These are phyloP conservation scores for Aspergillus sp. DNA, from an alignment of 2,329 filamentous ascomycete species.

Conservation along the genomic window DNA sequence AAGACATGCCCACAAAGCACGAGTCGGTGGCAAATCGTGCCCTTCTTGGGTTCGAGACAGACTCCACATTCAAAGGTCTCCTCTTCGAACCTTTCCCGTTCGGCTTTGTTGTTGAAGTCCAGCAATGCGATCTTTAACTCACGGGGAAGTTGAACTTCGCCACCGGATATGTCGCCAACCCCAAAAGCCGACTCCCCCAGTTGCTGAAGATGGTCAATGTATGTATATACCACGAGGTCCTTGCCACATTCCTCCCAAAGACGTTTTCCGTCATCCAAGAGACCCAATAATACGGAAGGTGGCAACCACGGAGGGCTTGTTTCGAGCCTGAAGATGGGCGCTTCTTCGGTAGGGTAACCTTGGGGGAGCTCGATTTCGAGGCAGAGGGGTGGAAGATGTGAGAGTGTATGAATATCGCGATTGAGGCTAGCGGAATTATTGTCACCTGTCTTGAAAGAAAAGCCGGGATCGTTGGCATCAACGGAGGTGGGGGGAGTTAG, in stretches of 20 bases:
- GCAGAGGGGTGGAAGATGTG: slow-evolving; percentile 59
- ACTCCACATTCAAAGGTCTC: slow-evolving; percentile 87
- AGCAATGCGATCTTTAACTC: slow-evolving; percentile 68
- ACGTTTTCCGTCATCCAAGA: slow-evolving; percentile 50
- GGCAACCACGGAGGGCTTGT: slow-evolving; percentile 58
- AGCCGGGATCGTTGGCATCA: slow-evolving; percentile 29
- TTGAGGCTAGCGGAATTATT: slow-evolving; percentile 16
- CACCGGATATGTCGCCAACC: slow-evolving; percentile 42
- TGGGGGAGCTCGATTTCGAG: slow-evolving; percentile 56
- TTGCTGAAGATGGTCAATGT: slow-evolving; percentile 63
- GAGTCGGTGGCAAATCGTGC: slow-evolving; percentile 76
- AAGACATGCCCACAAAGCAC: slow-evolving; percentile 87
- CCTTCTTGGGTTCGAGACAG: slow-evolving; percentile 91
- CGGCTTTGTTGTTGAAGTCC: slow-evolving; percentile 75
- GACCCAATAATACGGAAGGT: slow-evolving; percentile 42
- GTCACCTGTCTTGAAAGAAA: slow-evolving; percentile 24
- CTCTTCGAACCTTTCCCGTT: slow-evolving; percentile 73
- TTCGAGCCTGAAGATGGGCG: slow-evolving; percentile 54
- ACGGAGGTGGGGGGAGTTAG: slow-evolving; percentile 48
- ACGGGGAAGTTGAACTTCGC: slow-evolving; percentile 51
- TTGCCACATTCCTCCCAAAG: slow-evolving; percentile 64
- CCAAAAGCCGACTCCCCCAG: slow-evolving; percentile 58
- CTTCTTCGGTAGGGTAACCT: slow-evolving; percentile 56
- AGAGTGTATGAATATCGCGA: slow-evolving; percentile 50
- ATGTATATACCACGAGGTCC: slow-evolving; percentile 59